Evolutionary conservation across 2,329 filamentous ascomycete genomes (phyloP), one percentile per base, ranked within the genome.

Genomic region (Aspergillus pseudonomiae): DNA sequence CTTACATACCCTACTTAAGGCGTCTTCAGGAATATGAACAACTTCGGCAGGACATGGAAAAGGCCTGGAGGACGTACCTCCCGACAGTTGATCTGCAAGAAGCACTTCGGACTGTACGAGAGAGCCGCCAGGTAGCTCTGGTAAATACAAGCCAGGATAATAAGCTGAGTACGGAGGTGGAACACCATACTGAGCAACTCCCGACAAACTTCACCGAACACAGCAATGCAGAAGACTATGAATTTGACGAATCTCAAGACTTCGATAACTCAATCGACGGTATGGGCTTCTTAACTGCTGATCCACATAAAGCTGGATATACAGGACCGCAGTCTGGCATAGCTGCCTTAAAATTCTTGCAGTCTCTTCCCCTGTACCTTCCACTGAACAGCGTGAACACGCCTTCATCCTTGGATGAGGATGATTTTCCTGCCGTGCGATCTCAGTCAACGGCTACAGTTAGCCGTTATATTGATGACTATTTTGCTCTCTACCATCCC

Each of bases 231-330:
- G 67, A 68, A 34, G 67, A 67, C 56, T 68, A 67, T 45, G 67
- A 68, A 60, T 68, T 68, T 24, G 67, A 68, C 46, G 67, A 68
- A 36, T 68, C 67, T 11, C 67, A 67, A 53, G 67, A 68, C 45
- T 68, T 68, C 43, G 65, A 67, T 50, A 68, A 67, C 36, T 67
- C 65, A 7, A 68, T 64, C 16, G 67, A 67, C 43, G 67, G 67
- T 21, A 68, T 68, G 67, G 67, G 65, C 1, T 68, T 66, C 16
- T 48, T 68, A 26, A 68, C 67, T 3, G 64, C 67, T 11, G 67
- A 66, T 24, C 65, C 67, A 2, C 67, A 65, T 53, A 68, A 67
- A 48, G 63, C 67, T 3, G 67, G 67, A 24, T 68, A 68, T 59
- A 68, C 65, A 16, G 67, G 67, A 1, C 67, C 67, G 2, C 67